Percentiles rank a stretch among this genome's conserved stretches.
phyloP scores from a whole-genome alignment of 805 yeast genomes.

The Sungouiella blattae region DNA sequence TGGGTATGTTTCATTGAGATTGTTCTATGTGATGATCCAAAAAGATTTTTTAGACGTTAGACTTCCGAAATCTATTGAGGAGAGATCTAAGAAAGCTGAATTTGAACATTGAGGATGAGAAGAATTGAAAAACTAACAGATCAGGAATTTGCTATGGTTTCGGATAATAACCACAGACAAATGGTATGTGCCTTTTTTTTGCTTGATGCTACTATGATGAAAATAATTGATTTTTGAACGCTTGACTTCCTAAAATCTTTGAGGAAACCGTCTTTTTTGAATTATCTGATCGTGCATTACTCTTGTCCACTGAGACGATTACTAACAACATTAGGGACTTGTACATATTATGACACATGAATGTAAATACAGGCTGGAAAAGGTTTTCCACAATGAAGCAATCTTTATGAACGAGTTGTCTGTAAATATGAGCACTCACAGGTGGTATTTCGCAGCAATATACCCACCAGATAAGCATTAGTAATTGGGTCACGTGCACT shows the following conservation, averaged over 20 bases:
- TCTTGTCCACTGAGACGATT: neutral
- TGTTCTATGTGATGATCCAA: conserved; percentile 28
- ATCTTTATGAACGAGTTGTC: no score
- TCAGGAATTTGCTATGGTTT: no score
- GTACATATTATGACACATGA: no score
- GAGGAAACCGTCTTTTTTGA: conserved; percentile 21
- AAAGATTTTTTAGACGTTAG: conserved; percentile 38
- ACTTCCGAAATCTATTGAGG: conserved; percentile 37
- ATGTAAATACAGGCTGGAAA: no score
- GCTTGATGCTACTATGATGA: conserved; percentile 17
- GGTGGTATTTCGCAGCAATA: no score
- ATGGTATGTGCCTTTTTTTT: neutral
- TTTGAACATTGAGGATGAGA: no score
- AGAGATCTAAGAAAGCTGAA: conserved; percentile 31
- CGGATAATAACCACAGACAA: no score
- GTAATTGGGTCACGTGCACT: no score
- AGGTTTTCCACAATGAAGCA: no score
- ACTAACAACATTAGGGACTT: conserved; percentile 10
- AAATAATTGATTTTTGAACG: conserved; percentile 22
- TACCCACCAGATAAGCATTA: no score
- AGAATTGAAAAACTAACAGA: no score
- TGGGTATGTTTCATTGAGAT: conserved; percentile 15
- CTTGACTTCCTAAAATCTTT: conserved; percentile 26
- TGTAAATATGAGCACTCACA: no score
- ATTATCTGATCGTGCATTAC: conserved; percentile 13